Percentiles rank a stretch among this genome's conserved stretches.
phyloP scores from a whole-genome alignment of 768 basidiomycete species.

The Leucosporidium yakuticum region DNA sequence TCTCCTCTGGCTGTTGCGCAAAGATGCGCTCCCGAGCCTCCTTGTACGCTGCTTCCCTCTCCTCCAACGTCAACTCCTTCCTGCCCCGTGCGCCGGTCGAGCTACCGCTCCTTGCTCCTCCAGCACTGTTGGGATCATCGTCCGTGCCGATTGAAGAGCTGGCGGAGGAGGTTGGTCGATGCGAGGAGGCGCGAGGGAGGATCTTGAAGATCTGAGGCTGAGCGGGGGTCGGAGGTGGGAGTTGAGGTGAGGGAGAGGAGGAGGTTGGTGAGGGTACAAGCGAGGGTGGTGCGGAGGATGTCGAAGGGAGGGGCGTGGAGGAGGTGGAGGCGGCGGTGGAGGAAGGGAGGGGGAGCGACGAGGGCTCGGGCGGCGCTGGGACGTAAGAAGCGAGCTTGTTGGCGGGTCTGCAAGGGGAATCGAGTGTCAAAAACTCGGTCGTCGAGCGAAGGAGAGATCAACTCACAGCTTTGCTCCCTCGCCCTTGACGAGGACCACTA shows the following conservation, averaged over 20 bases:
- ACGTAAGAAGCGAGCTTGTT: slow-evolving; percentile 14
- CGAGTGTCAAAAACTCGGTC: neutral
- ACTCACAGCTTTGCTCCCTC: slow-evolving; percentile 10
- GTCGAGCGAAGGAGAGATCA: neutral
- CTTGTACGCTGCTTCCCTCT: slow-evolving; percentile 38
- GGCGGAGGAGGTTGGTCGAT: slow-evolving; percentile 12
- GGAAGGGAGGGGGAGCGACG: neutral
- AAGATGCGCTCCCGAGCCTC: slow-evolving; percentile 39
- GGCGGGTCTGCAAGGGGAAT: slow-evolving; percentile 2
- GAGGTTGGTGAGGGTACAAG: neutral
- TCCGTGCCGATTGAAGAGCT: slow-evolving; percentile 20
- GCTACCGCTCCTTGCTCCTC: neutral
- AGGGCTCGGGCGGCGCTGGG: neutral
- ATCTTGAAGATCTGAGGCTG: slow-evolving; percentile 25
- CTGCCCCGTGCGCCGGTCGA: slow-evolving; percentile 1
- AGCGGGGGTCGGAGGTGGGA: neutral
- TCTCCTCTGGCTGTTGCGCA: slow-evolving; percentile 9
- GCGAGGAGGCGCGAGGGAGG: slow-evolving; percentile 15
- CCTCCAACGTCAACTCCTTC: slow-evolving; percentile 31
- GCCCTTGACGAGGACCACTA: slow-evolving; percentile 33
- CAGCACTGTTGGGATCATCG: slow-evolving; percentile 11
- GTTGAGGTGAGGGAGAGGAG: neutral
- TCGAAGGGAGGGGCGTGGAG: neutral
- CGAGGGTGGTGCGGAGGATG: neutral
- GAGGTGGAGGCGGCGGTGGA: neutral